Base-by-base conservation (phyloP, 768 basidiomycete genomes). In the Lactarius sp. region DNA sequence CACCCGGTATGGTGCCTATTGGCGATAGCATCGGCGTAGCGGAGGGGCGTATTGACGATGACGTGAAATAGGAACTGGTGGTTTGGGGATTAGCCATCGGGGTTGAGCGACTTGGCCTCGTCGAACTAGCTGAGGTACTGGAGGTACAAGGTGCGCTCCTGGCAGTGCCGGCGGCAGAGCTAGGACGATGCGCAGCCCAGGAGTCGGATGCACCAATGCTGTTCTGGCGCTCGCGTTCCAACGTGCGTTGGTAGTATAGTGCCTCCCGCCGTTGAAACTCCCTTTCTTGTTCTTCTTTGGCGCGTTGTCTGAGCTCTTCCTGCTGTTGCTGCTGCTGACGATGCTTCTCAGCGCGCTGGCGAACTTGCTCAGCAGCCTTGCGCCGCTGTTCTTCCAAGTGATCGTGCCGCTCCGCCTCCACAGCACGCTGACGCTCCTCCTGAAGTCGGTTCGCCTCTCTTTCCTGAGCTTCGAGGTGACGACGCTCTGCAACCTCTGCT, bases 361-460 rank as follows among this genome's bases (percentile, higher is more conserved):
- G 62, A 49, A 44, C 50, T 10, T 59, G 78, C 27, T 68, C 73
- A 73, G 58, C 47, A 73, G 74, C 67, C 74, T 57, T 79, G 53
- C 59, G 63, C 3, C 59, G 63, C 41, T 64, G 63, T 39, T 81
- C 76, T 61, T 76, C 73, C 66, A 78, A 75, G 6, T 34, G 39
- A 64, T 76, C 74, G 53, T 44, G 54, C 36, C 16, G 41, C 12
- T 60, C 67, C 46, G 56, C 69, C 61, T 58, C 62, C 33, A 50
- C 53, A 62, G 53, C 27, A 1, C 61, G 59, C 34, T 27, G 18
- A 41, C 57, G 60, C 42, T 57, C 66, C 59, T 65, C 52, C 42
- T 34, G 59, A 39, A 55, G n/a, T 46, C 64, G 47, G 31, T 49
- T 61, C 6, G 51, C 61, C 54, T 68, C 62, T 8, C 31, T 52